Evolutionary conservation across 2,329 filamentous ascomycete species (phyloP), one percentile per base, ranked within the genome.

Genomic region (Microdochium trichocladiopsis): DNA sequence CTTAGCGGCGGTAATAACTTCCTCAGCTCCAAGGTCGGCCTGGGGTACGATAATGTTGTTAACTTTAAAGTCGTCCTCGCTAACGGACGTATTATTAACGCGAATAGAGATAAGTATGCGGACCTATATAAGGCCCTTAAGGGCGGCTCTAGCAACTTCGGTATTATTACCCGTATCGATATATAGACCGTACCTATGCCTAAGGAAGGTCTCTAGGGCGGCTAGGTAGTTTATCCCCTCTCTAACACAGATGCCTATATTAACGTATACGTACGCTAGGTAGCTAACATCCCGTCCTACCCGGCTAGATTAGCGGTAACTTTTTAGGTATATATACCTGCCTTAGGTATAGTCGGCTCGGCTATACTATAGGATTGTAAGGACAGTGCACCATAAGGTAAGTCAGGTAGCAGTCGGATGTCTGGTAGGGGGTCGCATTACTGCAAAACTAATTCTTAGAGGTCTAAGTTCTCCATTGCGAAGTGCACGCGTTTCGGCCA

Each of bases 61-160:
- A 45, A 45, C 37, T 45, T 45, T 22, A 16, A 45, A 22, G 9
- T 45, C n/a, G 37, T 45, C 37, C 37, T 45, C 16, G 37, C 37
- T 16, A 22, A 45, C n/a, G 37, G 37, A 6, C 9, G n/a, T 8
- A 22, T 45, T 16, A 16, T 45, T 16, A 45, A 45, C n/a, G 37
- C 37, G 8, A 45, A 45, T 18, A n/a, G n/a, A 8, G n/a, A 6
- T 6, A 16, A 6, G 8, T 8, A 45, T 16, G 9, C 37, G 8
- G 37, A 45, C n/a, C 66, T 78, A 2, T 76, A 64, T 57, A 66
- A 64, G 50, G 74, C 74, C 0, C 63, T 76, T 3, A 71, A 72
- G 51, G 75, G 74, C 12, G 75, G 75, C 41, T 64, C 66, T 12
- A 71, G 66, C 54, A 77, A 76, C 58, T 74, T 74, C 41, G 73